Percentiles rank a stretch among this genome's conserved stretches.
These are phyloP conservation scores for Sclerotinia spermophila DNA, from an alignment of 2,329 filamentous ascomycete genomes.

Conservation along the genomic window DNA sequence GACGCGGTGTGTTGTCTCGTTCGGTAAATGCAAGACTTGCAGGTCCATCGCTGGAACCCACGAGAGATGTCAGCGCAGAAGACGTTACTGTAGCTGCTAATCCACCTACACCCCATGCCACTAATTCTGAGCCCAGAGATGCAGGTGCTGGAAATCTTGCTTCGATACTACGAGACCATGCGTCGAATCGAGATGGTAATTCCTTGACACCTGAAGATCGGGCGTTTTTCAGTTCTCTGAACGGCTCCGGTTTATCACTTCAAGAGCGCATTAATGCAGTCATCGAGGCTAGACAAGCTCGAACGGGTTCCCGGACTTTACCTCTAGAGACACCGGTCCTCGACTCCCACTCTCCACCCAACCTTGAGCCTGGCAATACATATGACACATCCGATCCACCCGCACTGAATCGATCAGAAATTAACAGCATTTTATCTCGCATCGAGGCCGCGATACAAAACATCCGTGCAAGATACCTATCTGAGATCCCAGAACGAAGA, in stretches of 20 bases:
- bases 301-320: neutral
- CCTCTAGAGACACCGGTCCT: neutral
- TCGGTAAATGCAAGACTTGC: neutral
- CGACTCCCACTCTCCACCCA: neutral
- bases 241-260: neutral
- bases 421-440: neutral
- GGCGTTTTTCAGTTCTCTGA: neutral
- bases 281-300: neutral
- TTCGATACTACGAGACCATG: neutral
- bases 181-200: neutral
- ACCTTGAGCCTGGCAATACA: neutral
- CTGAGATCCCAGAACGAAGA: neutral
- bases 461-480: neutral
- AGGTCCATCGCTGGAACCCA: no score
- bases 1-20: neutral
- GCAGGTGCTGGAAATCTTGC: neutral
- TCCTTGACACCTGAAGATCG: neutral
- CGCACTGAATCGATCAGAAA: neutral
- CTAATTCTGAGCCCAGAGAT: neutral
- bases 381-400: neutral
- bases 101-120: neutral
- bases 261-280: neutral
- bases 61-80: fast-evolving
- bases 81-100: fast-evolving
- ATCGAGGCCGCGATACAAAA: neutral